Conservation (phyloP, 2,329 filamentous ascomycete species). For the Septoria linicola region DNA sequence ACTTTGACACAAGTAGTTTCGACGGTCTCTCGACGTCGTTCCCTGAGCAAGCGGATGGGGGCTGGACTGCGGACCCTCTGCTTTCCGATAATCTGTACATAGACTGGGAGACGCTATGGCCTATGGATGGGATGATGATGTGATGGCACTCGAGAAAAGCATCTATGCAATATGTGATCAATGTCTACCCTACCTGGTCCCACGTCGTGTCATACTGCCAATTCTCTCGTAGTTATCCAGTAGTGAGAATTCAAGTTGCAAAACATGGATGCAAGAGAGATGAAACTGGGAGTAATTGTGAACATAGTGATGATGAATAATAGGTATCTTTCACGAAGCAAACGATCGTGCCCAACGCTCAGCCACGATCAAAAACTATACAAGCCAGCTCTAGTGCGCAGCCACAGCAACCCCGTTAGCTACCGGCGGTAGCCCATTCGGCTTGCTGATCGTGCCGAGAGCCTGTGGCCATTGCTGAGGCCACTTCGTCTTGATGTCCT, state of each 20-base stretch:
- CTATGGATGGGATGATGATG: constrained; percentile 17
- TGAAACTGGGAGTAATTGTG: no score
- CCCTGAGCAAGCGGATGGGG: constrained; percentile 3
- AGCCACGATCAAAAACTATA: background rate
- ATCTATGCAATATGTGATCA: background rate
- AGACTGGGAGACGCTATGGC: constrained; percentile 22
- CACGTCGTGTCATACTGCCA: no score
- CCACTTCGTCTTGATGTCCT: constrained; percentile 28
- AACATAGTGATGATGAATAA: no score
- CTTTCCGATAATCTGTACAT: constrained; percentile 21
- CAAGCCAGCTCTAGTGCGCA: background rate
- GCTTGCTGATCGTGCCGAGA: constrained; percentile 6
- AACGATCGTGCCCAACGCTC: constrained; percentile 7
- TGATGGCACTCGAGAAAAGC: background rate
- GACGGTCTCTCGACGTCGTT: constrained; percentile 11
- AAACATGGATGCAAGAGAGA: no score
- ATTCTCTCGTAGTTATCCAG: no score
- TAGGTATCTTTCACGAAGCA: background rate
- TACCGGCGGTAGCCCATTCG: constrained; percentile 8
- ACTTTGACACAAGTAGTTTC: constrained; percentile 16
- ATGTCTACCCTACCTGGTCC: no score
- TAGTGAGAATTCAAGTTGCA: no score
- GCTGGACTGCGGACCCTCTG: constrained; percentile 11
- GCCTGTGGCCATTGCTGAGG: constrained; percentile 18
- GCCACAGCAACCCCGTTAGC: constrained; percentile 10